Percentiles rank a stretch among this genome's conserved stretches.
Evolutionary conservation across 2,329 filamentous ascomycete genomes (phyloP).

Genomic region (Fusarium gaditjirri): DNA sequence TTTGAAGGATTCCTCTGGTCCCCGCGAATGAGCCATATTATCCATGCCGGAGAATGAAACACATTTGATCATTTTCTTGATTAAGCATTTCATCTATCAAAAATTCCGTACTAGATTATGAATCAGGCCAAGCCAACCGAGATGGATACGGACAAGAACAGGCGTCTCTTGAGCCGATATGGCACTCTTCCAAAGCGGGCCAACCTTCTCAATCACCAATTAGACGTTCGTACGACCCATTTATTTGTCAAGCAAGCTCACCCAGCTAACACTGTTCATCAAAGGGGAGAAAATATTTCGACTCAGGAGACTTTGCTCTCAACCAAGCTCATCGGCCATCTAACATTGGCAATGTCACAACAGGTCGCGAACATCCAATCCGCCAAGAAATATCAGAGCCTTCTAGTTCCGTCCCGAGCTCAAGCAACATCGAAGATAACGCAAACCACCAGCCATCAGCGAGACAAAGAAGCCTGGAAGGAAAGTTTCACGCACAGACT

Average conservation of each 20-base stretch:
- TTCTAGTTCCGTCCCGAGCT: conserved; percentile 21
- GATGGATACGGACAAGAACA: neutral
- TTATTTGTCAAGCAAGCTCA: no score
- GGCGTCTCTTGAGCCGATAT: neutral
- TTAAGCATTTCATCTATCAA: no score
- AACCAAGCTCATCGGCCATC: conserved; percentile 28
- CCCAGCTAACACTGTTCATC: neutral
- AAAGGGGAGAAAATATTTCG: conserved; percentile 32
- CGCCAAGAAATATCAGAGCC: conserved; percentile 26
- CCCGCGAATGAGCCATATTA: neutral
- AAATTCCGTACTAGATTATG: neutral
- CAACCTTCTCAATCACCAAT: conserved; percentile 30
- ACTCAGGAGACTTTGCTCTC: conserved; percentile 38
- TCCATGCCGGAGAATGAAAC: neutral
- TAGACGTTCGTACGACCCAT: conserved; percentile 11
- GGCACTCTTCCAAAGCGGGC: conserved; percentile 20
- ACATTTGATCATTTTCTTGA: neutral
- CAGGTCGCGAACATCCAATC: conserved; percentile 29
- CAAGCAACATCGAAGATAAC: conserved; percentile 24
- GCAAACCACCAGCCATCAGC: neutral
- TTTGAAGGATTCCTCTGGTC: neutral
- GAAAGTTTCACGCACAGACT: neutral
- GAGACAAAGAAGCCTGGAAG: neutral
- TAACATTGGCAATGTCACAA: conserved; percentile 26
- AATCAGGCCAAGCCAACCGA: neutral